Base-by-base conservation (phyloP, 2,329 filamentous ascomycete genomes). In the Knufia petricola region DNA sequence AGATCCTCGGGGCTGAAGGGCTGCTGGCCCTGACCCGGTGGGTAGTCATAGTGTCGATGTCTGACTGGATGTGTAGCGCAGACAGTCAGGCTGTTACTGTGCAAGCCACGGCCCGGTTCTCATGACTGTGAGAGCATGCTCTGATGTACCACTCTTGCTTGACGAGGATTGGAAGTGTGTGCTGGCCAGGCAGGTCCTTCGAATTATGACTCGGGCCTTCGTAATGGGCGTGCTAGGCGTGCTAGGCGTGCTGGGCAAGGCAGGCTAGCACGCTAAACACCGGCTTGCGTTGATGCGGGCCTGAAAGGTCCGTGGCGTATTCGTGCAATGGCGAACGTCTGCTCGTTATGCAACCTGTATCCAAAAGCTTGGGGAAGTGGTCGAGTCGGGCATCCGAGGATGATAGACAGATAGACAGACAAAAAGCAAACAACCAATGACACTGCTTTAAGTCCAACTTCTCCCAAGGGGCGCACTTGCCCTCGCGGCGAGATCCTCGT, bases 31-130 rank as follows among this genome's bases (percentile, higher is more conserved):
- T 40, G 2, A 20, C 15, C 23, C 46, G 6, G 21, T 48, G 38
- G 8, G 46, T 48, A 4, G 46, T 15, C 46, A 48, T 48, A n/a
- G 12, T 43, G 40, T 12, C 30, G 8, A 24, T 20, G 8, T 38
- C 26, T 28, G 26, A 12, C 6, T 28, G 26, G 19, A 9, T 24
- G 21, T 36, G 13, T 8, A 8, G 32, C 15, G 7, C 15, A n/a
- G 6, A n/a, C 32, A 17, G 32, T 36, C 4, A 36, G 15, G 7
- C 15, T 36, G 9, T 36, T 17, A 6, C 4, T 17, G 7, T 36
- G 9, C 13, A 4, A 36, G 13, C 6, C 32, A 36, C 32, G 32
- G 32, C 4, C 15, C 7, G 15, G 15, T 7, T n/a, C 7, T 17
- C 15, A 36, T 36, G 7, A 17, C 7, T 17, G 4, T 36, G 15